Percentiles rank a stretch among this genome's conserved stretches.
These are phyloP conservation scores for Leccinum subspadiceum DNA, from an alignment of 1,284 basidiomycete genomes.

Conservation along the genomic window DNA sequence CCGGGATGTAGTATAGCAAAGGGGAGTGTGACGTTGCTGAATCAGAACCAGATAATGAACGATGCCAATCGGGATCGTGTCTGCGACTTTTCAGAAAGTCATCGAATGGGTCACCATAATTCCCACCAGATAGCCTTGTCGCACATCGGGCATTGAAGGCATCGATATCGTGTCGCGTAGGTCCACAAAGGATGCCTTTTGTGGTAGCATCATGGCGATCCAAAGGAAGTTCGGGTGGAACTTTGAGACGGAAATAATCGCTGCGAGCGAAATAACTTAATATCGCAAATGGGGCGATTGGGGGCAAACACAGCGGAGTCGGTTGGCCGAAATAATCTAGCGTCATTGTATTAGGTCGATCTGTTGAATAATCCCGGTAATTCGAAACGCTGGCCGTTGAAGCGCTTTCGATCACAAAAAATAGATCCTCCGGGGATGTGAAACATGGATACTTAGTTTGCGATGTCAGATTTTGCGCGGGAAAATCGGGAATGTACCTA, in stretches of 20 bases:
- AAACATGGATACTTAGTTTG: conserved; percentile 35
- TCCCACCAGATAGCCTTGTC: conserved; percentile 33
- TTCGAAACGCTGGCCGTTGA: conserved; percentile 2
- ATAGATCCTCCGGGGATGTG: conserved; percentile 24
- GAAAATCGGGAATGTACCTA: conserved; percentile 28
- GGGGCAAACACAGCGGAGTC: conserved; percentile 36
- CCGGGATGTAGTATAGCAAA: conserved; percentile 37
- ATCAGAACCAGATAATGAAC: conserved; percentile 19
- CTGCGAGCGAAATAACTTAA: conserved; percentile 45
- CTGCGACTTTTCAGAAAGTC: conserved; percentile 26
- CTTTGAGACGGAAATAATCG: conserved; percentile 35
- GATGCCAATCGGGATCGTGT: conserved; percentile 34
- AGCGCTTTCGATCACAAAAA: conserved; percentile 7
- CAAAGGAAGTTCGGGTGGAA: conserved; percentile 38
- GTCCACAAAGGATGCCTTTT: conserved; percentile 33
- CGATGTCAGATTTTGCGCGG: conserved; percentile 12
- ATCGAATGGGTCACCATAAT: conserved; percentile 26
- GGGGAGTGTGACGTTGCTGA: conserved; percentile 1
- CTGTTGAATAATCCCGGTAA: conserved; percentile 25
- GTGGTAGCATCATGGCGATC: conserved; percentile 25
- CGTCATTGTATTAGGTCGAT: conserved; percentile 28
- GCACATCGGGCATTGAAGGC: conserved; percentile 41
- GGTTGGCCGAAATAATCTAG: conserved; percentile 44
- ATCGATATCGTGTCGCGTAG: conserved; percentile 44
- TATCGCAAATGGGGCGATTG: conserved; percentile 44